These are phyloP conservation scores for Cutaneotrichosporon daszewskae DNA, from an alignment of 1,284 basidiomycete genomes.

Conservation along the genomic window DNA sequence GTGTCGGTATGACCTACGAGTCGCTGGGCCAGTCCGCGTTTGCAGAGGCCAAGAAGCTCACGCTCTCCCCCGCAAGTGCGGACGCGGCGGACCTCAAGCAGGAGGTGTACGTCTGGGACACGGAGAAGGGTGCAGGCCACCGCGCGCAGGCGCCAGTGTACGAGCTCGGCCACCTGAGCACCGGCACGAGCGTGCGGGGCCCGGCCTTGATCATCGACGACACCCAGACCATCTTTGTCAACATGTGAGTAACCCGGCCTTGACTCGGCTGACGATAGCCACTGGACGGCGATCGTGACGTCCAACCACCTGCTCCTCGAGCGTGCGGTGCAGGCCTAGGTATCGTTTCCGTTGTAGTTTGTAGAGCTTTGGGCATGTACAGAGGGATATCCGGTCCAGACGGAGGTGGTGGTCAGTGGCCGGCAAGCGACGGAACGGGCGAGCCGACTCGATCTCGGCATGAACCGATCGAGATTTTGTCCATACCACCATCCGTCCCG, in stretches of 20 bases:
- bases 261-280: too few relatives aligned
- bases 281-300: conserved; percentile 23
- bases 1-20: conserved; percentile 83
- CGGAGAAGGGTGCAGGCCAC: background rate
- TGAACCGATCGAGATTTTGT: too few relatives aligned
- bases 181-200: conserved; percentile 61
- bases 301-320: conserved; percentile 11
- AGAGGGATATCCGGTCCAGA: too few relatives aligned
- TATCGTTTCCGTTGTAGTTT: too few relatives aligned
- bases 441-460: too few relatives aligned
- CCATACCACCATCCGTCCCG: too few relatives aligned
- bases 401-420: too few relatives aligned
- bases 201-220: conserved; percentile 39
- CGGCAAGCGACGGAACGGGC: too few relatives aligned
- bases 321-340: too few relatives aligned
- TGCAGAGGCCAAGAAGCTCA: conserved; percentile 54
- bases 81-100: conserved; percentile 39
- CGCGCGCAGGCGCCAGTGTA: conserved; percentile 69
- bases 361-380: too few relatives aligned
- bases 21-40: conserved; percentile 74
- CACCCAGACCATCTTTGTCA: conserved; percentile 41
- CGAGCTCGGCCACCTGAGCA: conserved; percentile 59
- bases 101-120: conserved; percentile 26
- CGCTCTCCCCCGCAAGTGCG: conserved; percentile 23
- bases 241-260: too few relatives aligned